Evolutionary conservation across 2,329 filamentous ascomycete species (phyloP), one percentile per base, ranked within the genome.

Genomic region (Fusarium nelsonii): DNA sequence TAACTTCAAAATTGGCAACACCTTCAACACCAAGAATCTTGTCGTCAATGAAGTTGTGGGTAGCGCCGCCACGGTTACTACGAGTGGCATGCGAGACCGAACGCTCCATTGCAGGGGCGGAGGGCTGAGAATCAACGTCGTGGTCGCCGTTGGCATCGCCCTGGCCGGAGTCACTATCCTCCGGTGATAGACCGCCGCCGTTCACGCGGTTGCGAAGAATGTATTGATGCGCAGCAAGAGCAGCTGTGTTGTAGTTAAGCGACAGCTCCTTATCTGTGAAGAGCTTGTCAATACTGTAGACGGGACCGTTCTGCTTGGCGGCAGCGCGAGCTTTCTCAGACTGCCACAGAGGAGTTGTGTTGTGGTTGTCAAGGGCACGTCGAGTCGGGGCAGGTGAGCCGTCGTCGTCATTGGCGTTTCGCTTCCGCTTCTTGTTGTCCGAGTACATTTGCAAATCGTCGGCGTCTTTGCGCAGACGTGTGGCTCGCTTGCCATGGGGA

Each of bases 221-320:
- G 72, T 89, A 87, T 65, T 87, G 86, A 75, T 90, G 87, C 10
- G 89, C 85, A 3, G 88, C 88, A 20, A 90, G 73, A 32, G 89
- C 88, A 7, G 89, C 86, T 6, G 83, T 80, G 63, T 90, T 90
- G 76, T 90, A 90, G 30, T 87, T 87, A 81, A 91, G 84, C 6
- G 86, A 84, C 32, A 91, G 82, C 78, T 91, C 89, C 78, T 90
- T 91, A 71, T 91, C 89, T 0, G 89, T 91, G 51, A 91, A 91
- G 37, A 91, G 84, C 80, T 91, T 91, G 72, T 91, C 88, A 62
- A 91, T 86, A 75, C 86, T 90, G 76, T 90, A 90, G 3, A 88
- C 79, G 0, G 87, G 84, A 10, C 87, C 88, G 20, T 86, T 84
- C 72, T 88, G 84, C 74, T 86, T 86, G 58, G 85, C 80, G 56